Base-by-base conservation (phyloP, 2,329 filamentous ascomycete genomes). In the Trichoderma aggressivum region DNA sequence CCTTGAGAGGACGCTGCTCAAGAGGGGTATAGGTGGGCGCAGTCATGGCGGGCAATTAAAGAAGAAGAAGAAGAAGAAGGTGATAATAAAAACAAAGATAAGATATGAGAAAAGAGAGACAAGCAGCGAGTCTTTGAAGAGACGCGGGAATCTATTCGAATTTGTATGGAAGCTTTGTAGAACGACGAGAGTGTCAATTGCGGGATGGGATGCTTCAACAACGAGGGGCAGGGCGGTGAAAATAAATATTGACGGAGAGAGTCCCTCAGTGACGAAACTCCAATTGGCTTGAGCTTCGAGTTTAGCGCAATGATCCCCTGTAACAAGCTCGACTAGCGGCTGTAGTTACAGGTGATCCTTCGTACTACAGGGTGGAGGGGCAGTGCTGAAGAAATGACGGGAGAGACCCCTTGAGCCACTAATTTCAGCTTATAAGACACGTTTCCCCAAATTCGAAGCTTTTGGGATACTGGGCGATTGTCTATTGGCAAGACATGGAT, bases 1-100 rank as follows among this genome's bases (percentile, higher is more conserved):
- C 94, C 85, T 94, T 93, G 82, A 98, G 84, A 56, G 93, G 93
- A 76, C 96, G 93, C 78, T 95, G 87, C 80, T 91, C 88, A 75
- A 98, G 89, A 74, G 94, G 89, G 70, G 94, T 91, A 83, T 91
- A 92, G 53, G 80, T 76, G 74, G 83, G 80, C 72, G 67, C 74
- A 74, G 81, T 81, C 85, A 87, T 87, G 75, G 70, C 79, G 73
- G 72, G 69, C 61, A 70, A 65, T 59, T 32, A 47, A n/a, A n/a
- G n/a, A n/a, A n/a, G n/a, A n/a, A n/a, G 18, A 36, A 55, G 21
- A 12, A 59, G 26, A 30, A 36, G 30, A 32, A 28, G 39, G 7
- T 24, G 16, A 34, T 26, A 34, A 11, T 5, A 28, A n/a, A 28
- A 16, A 34, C 5, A 3, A 28, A 28, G 26, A 28, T 28, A 28